A percentile compares a stretch with the other conserved stretches of the same genome.
These are phyloP conservation scores for Skeletonema potamos DNA, from an alignment of 108 stramenopile species.

Conservation along the genomic window DNA sequence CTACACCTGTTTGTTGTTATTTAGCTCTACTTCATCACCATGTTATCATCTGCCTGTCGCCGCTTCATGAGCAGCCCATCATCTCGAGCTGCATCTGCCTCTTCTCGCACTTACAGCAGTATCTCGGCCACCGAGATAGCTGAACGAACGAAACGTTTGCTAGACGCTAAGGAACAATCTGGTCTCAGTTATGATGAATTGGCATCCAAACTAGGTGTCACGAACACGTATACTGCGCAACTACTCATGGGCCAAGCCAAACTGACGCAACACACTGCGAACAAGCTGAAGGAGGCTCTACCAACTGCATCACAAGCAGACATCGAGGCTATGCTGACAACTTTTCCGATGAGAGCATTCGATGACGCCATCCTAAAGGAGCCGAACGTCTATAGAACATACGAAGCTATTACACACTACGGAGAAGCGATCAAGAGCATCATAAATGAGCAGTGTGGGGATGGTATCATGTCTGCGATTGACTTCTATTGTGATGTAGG, in stretches of 20 bases:
- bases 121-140: slow-evolving; percentile 35
- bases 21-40: not conserved
- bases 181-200: slow-evolving; percentile 63
- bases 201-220: slow-evolving; percentile 55
- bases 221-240: slow-evolving; percentile 77
- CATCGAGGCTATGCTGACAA: slow-evolving; percentile 53
- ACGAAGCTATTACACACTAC: slow-evolving; percentile 72
- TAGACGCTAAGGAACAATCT: slow-evolving; percentile 47
- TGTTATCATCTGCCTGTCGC: not conserved
- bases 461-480: slow-evolving; percentile 82
- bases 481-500: slow-evolving; percentile 77
- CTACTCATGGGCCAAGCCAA: slow-evolving; percentile 71
- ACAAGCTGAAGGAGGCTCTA: slow-evolving; percentile 55
- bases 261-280: slow-evolving; percentile 45
- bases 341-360: slow-evolving; percentile 57
- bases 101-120: slow-evolving; percentile 16
- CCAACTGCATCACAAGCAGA: slow-evolving; percentile 45
- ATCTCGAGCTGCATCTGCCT: slow-evolving; percentile 1
- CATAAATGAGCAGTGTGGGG: slow-evolving; percentile 76
- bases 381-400: slow-evolving; percentile 72
- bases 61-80: not conserved
- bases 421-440: slow-evolving; percentile 71
- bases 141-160: slow-evolving; percentile 53
- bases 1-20: too few species aligned
- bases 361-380: slow-evolving; percentile 64